Percentiles rank a stretch among this genome's conserved stretches.
Evolutionary conservation across 805 yeast species (phyloP).

Genomic region (Komagataella mondaviorum): DNA sequence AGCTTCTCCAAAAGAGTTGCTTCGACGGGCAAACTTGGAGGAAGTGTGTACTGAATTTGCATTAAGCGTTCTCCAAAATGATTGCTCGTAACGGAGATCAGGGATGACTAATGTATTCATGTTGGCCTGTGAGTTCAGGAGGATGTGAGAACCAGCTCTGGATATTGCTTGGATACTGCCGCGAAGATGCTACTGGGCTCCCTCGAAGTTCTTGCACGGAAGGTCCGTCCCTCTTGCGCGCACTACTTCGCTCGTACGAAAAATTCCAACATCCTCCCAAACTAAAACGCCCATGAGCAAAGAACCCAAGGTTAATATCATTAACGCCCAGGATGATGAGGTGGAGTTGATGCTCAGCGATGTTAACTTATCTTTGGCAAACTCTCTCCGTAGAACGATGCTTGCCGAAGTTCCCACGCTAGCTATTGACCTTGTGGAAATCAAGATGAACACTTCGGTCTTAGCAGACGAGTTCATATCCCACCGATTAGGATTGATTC

Average conservation of each 20-base stretch:
- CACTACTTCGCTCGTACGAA: background rate
- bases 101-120: conserved; percentile 24
- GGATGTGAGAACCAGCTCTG: background rate
- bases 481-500: conserved; percentile 88
- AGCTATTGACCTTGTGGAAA: conserved; percentile 92
- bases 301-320: conserved; percentile 78
- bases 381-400: conserved; percentile 84
- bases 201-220: background rate
- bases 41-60: conserved; percentile 12
- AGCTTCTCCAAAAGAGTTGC: background rate
- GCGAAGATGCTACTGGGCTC: background rate
- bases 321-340: conserved; percentile 72
- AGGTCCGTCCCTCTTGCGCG: conserved; percentile 3
- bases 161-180: background rate
- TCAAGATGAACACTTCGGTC: conserved; percentile 85
- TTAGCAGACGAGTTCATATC: conserved; percentile 94
- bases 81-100: conserved; percentile 54
- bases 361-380: conserved; percentile 83
- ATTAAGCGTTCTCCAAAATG: conserved; percentile 31
- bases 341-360: conserved; percentile 84
- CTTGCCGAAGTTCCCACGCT: conserved; percentile 93
- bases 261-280: background rate
- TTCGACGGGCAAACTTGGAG: conserved; percentile 1
- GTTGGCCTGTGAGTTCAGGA: background rate
- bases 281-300: conserved; percentile 10